Conservation (phyloP, 345 rosid genomes). For the Melaleuca quinquenervia region DNA sequence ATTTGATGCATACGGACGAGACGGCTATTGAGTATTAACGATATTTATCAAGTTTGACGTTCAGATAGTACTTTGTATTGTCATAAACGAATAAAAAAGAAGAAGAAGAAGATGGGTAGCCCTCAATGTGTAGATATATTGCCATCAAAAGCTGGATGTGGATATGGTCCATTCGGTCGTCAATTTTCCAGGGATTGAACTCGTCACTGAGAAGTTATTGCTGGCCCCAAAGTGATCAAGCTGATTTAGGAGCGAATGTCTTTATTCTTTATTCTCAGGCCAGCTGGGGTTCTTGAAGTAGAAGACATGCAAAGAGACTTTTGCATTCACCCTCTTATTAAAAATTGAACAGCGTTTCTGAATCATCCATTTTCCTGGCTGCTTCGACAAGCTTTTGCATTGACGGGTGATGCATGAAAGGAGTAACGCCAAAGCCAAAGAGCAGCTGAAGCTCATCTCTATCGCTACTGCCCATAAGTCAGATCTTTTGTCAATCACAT, state of each 20-base stretch:
- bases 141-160: neutral
- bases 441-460: neutral
- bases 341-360: neutral
- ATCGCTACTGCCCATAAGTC: neutral
- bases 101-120: neutral
- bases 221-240: neutral
- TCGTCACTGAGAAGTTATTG: neutral
- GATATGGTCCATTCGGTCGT: neutral
- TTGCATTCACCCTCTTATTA: neutral
- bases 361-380: neutral
- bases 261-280: neutral
- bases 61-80: neutral
- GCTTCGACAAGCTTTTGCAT: neutral
- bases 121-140: neutral
- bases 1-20: neutral
- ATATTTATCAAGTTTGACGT: neutral
- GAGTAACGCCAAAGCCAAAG: neutral
- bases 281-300: neutral
- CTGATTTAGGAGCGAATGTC: neutral
- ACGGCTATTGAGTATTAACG: rapidly evolving
- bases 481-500: neutral
- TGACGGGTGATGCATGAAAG: neutral
- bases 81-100: too few relatives aligned
- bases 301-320: neutral
- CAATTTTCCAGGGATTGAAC: neutral